Conservation (phyloP, 192 early-diverging fungal genomes). For the Obelidium mucronatum region DNA sequence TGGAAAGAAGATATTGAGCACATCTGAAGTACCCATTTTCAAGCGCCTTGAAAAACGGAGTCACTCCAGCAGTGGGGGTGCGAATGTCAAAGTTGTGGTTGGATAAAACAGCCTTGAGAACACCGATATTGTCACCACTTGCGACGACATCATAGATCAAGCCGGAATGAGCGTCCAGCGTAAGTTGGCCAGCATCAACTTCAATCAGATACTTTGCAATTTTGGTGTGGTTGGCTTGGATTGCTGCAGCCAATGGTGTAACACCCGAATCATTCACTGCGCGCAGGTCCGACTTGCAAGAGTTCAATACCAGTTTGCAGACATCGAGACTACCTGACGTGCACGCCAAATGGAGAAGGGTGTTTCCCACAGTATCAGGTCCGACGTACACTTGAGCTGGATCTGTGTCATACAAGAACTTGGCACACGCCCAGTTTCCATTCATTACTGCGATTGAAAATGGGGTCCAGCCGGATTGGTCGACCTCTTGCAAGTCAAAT, state of each 20-base stretch:
- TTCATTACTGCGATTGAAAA: neutral
- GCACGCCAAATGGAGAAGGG: neutral
- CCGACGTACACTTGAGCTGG: neutral
- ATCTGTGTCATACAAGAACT: neutral
- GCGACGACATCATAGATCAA: neutral
- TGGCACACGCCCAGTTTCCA: neutral
- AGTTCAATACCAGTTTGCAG: neutral
- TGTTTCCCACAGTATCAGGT: neutral
- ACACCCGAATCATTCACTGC: neutral
- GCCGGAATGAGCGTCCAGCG: neutral
- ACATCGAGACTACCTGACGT: too few relatives aligned
- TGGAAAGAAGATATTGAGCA: too few relatives aligned
- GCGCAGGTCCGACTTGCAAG: neutral
- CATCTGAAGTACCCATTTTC: too few relatives aligned
- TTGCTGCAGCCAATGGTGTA: neutral
- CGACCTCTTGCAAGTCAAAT: neutral
- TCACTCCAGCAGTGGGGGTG: too few relatives aligned
- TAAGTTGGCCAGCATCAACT: neutral
- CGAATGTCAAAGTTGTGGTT: neutral
- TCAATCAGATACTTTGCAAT: slow-evolving; percentile 3
- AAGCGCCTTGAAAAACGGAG: too few relatives aligned
- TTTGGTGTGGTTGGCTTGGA: neutral
- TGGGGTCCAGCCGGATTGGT: neutral
- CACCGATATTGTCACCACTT: neutral
- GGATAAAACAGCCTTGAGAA: neutral